phyloP scores from a whole-genome alignment of 768 basidiomycete genomes.

The Termitomyces sp. region DNA sequence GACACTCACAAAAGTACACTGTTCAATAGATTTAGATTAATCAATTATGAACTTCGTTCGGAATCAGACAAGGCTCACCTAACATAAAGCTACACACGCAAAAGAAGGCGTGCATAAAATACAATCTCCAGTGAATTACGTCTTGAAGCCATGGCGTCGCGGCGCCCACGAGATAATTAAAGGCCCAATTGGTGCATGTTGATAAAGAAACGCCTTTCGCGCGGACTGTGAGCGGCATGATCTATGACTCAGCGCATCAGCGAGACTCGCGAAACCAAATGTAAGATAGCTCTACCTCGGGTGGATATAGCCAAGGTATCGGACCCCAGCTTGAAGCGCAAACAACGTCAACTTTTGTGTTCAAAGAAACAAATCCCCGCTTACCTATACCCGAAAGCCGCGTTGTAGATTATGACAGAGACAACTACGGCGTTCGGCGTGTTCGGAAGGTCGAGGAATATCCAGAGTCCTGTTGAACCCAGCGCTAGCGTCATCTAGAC shows the following conservation, averaged over 20 bases:
- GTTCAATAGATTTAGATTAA: background rate
- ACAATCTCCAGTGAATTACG: conserved; percentile 85
- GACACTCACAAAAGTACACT: conserved; percentile 73
- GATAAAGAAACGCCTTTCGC: conserved; percentile 94
- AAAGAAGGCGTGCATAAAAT: conserved; percentile 96
- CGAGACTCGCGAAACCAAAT: background rate
- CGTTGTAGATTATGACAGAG: conserved; percentile 89
- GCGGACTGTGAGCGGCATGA: conserved; percentile 82
- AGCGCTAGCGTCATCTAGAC: conserved; percentile 76
- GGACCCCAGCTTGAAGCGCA: conserved; percentile 66
- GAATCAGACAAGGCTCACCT: conserved; percentile 29
- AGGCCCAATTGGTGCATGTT: conserved; percentile 85
- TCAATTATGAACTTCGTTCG: background rate
- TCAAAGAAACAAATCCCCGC: background rate
- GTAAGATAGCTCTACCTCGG: conserved; percentile 45
- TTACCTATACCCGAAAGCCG: conserved; percentile 85
- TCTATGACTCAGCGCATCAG: conserved; percentile 34
- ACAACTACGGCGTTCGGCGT: conserved; percentile 87
- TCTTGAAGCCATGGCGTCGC: conserved; percentile 85
- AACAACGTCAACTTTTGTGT: background rate
- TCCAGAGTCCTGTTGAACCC: conserved; percentile 82
- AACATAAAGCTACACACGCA: conserved; percentile 81
- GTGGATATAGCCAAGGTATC: conserved; percentile 82
- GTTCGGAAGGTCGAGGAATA: conserved; percentile 81
- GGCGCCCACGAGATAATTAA: conserved; percentile 87